phyloP scores from a whole-genome alignment of 2,329 filamentous ascomycete species.

The Basipetospora chlamydospora region DNA sequence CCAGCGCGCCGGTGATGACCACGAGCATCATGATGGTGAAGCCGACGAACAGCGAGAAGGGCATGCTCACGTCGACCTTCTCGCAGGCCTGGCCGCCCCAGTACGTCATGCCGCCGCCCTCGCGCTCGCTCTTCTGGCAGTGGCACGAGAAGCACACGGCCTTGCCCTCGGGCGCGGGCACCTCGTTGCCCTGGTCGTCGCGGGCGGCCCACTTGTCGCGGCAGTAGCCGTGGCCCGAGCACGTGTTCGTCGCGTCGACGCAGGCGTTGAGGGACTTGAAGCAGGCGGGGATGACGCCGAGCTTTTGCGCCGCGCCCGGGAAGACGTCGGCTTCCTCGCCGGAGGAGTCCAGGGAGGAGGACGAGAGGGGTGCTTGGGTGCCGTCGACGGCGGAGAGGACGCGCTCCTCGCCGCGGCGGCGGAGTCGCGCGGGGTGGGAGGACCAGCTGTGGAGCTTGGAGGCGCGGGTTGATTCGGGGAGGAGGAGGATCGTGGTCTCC shows the following conservation, averaged over 20 bases:
- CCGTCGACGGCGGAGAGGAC: conserved; percentile 26
- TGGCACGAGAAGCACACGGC: conserved; percentile 62
- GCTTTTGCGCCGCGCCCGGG: conserved; percentile 10
- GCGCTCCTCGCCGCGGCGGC: conserved; percentile 32
- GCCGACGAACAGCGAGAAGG: conserved; percentile 75
- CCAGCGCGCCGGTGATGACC: conserved; percentile 55
- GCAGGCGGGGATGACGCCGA: conserved; percentile 50
- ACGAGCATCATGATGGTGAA: conserved; percentile 58
- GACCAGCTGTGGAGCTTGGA: conserved; percentile 25
- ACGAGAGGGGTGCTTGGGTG: conserved; percentile 11
- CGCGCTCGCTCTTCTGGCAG: conserved; percentile 47
- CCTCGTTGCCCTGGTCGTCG: conserved; percentile 20
- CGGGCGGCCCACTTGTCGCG: conserved; percentile 44
- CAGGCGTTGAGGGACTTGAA: conserved; percentile 59
- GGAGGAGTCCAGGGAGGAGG: conserved; percentile 16
- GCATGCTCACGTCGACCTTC: conserved; percentile 78
- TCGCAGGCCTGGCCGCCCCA: conserved; percentile 83
- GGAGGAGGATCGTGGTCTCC: conserved; percentile 40
- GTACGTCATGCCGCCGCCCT: conserved; percentile 46
- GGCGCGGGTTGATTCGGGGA: conserved; percentile 30
- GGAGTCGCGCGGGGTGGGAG: conserved; percentile 25
- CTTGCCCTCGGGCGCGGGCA: conserved; percentile 22
- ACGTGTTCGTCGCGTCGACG: conserved; percentile 55
- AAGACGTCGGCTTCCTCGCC: conserved; percentile 13
- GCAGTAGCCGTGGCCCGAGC: conserved; percentile 72